Evolutionary conservation across 2,329 filamentous ascomycete genomes (phyloP).

Genomic region (Penicillium sclerotigenum): DNA sequence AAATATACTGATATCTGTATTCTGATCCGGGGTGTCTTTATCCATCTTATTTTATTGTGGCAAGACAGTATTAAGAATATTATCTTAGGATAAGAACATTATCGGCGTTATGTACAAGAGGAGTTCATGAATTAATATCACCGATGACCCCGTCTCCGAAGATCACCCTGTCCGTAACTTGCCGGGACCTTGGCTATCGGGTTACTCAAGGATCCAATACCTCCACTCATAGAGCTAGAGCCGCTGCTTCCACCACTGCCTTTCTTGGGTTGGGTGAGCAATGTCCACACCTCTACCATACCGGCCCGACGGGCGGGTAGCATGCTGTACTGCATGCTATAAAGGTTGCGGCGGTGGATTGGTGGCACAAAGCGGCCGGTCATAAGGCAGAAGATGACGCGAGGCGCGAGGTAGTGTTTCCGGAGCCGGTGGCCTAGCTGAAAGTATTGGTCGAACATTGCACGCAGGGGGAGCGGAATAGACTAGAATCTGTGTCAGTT

Average conservation of each 20-base stretch:
- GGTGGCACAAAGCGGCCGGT: constrained; percentile 93
- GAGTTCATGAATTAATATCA: constrained; percentile 15
- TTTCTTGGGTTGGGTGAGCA: constrained; percentile 54
- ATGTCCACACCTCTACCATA: constrained; percentile 81
- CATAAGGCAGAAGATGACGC: constrained; percentile 80
- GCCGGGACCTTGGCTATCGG: constrained; percentile 34
- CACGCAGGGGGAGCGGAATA: constrained; percentile 81
- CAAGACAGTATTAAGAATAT: neutral
- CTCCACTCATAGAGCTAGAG: constrained; percentile 25
- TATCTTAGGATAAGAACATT: constrained; percentile 1
- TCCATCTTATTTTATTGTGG: neutral
- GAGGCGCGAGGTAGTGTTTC: constrained; percentile 89
- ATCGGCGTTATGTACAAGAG: constrained; percentile 10
- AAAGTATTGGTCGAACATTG: constrained; percentile 97
- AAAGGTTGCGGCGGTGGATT: constrained; percentile 89
- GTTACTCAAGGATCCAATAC: constrained; percentile 26
- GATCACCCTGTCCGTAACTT: constrained; percentile 32
- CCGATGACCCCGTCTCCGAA: constrained; percentile 35
- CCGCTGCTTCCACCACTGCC: constrained; percentile 23
- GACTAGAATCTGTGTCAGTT: constrained; percentile 54
- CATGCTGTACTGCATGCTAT: constrained; percentile 98
- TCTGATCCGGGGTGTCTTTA: neutral
- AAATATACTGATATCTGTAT: neutral
- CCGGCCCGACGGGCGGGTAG: constrained; percentile 76
- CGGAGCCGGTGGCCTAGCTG: constrained; percentile 88